A percentile compares a stretch with the other conserved stretches of the same genome.
These are phyloP conservation scores for Nectriaceae sp. DNA, from an alignment of 2,329 filamentous ascomycete species.

Conservation along the genomic window DNA sequence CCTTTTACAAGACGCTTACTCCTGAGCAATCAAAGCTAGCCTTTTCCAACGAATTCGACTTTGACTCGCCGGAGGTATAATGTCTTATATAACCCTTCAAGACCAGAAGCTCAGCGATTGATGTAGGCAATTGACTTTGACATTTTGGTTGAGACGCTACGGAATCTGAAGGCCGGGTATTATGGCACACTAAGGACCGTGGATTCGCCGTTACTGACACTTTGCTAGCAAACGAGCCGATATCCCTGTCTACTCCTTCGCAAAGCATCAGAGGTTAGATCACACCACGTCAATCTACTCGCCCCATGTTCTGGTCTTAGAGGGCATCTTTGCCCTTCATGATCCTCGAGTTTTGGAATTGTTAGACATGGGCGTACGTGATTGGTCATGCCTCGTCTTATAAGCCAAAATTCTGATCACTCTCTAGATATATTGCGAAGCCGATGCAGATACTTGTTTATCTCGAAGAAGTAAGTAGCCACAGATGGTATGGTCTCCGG, in stretches of 20 bases:
- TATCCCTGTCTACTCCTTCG: conserved; percentile 93
- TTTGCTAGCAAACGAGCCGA: conserved; percentile 74
- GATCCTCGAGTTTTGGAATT: conserved; percentile 83
- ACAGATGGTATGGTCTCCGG: too few relatives aligned
- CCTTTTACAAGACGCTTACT: conserved; percentile 90
- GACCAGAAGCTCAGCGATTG: conserved; percentile 1
- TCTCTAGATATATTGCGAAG: conserved; percentile 85
- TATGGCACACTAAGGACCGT: conserved; percentile 13
- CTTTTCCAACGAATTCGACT: conserved; percentile 91
- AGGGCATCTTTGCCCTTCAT: conserved; percentile 94
- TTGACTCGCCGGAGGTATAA: conserved; percentile 79
- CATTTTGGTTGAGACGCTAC: conserved; percentile 74
- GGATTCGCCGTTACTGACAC: neutral
- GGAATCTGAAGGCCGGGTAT: conserved; percentile 90
- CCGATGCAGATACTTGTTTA: conserved; percentile 90
- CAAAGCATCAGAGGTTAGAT: conserved; percentile 79
- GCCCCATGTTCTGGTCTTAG: conserved; percentile 90
- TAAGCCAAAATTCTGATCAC: conserved; percentile 8
- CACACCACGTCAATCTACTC: conserved; percentile 91
- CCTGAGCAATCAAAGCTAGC: conserved; percentile 77
- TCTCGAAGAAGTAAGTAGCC: conserved; percentile 73
- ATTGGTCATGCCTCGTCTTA: neutral
- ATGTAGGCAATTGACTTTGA: conserved; percentile 86
- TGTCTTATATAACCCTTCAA: neutral
- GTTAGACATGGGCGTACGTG: conserved; percentile 79